phyloP scores from a whole-genome alignment of 1,139 yeast species.

The Saccharomyces hybrid region DNA sequence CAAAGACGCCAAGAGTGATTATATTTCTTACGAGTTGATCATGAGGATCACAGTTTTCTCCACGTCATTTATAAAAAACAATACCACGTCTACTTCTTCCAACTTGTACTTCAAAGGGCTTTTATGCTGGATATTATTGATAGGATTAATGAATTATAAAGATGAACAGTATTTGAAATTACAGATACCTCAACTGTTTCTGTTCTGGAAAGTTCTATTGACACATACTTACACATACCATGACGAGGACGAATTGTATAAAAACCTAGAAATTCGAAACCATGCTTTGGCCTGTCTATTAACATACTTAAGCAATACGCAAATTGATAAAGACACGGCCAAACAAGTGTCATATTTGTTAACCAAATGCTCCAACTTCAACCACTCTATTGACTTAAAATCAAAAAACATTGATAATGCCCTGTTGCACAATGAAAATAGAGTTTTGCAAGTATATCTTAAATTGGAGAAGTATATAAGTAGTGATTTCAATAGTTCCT shows the following conservation, averaged over 20 bases:
- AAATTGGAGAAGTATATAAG: conserved; percentile 36
- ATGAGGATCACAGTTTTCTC: conserved; percentile 34
- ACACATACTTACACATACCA: conserved; percentile 37
- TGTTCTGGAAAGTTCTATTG: conserved; percentile 76
- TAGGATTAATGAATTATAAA: conserved; percentile 64
- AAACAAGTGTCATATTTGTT: conserved; percentile 40
- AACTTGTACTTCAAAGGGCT: conserved; percentile 38
- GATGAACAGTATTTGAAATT: conserved; percentile 58
- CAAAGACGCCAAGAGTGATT: conserved; percentile 31
- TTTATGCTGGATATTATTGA: conserved; percentile 66
- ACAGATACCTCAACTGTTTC: conserved; percentile 66
- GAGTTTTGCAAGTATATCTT: conserved; percentile 40
- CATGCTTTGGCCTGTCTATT: conserved; percentile 43
- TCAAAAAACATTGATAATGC: conserved; percentile 21
- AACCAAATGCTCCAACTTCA: conserved; percentile 34
- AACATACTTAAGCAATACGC: conserved; percentile 35
- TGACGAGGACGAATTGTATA: conserved; percentile 37
- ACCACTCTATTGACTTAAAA: conserved; percentile 25
- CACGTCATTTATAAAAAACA: conserved; percentile 31
- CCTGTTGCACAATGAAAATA: conserved; percentile 36
- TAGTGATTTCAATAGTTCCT: conserved; percentile 40
- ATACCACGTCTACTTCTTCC: conserved; percentile 27
- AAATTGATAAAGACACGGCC: conserved; percentile 36
- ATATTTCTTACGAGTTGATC: conserved; percentile 34
- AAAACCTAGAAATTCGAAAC: conserved; percentile 41